phyloP scores from a whole-genome alignment of 2,329 filamentous ascomycete genomes.

The Tolypocladium album region DNA sequence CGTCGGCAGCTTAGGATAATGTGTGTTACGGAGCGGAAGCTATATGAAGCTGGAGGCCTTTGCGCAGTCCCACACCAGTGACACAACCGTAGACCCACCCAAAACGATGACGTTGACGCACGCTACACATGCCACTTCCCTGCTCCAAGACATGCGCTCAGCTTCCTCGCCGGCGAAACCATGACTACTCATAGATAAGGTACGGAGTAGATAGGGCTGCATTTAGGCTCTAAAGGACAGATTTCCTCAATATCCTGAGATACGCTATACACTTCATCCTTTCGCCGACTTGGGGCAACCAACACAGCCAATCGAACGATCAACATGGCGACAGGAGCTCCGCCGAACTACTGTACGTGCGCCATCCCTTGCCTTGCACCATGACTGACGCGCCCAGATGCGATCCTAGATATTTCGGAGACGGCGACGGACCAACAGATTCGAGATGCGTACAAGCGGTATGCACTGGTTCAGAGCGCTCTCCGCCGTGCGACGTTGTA shows the following conservation, averaged over 20 bases:
- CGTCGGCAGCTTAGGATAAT: neutral
- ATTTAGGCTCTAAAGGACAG: neutral
- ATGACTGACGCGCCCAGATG: conserved; percentile 40
- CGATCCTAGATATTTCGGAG: conserved; percentile 60
- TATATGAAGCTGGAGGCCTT: neutral
- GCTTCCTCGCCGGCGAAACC: neutral
- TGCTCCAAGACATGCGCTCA: neutral
- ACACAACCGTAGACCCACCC: conserved; percentile 6
- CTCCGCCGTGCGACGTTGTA: neutral
- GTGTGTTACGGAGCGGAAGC: neutral
- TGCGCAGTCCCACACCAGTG: neutral
- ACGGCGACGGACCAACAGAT: conserved; percentile 74
- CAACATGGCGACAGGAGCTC: conserved; percentile 26
- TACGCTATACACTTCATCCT: neutral
- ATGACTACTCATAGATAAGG: too few relatives aligned
- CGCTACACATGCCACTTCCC: neutral
- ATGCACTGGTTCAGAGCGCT: conserved; percentile 5
- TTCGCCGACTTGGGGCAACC: neutral
- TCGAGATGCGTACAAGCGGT: conserved; percentile 91
- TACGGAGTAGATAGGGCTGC: too few relatives aligned
- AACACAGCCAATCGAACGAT: conserved; percentile 3
- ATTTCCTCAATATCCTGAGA: neutral
- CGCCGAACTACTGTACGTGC: conserved; percentile 46
- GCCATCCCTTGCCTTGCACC: neutral
- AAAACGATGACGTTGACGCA: conserved; percentile 28